phyloP scores from a whole-genome alignment of 257 asterid species.

The Ilex aquifolium region DNA sequence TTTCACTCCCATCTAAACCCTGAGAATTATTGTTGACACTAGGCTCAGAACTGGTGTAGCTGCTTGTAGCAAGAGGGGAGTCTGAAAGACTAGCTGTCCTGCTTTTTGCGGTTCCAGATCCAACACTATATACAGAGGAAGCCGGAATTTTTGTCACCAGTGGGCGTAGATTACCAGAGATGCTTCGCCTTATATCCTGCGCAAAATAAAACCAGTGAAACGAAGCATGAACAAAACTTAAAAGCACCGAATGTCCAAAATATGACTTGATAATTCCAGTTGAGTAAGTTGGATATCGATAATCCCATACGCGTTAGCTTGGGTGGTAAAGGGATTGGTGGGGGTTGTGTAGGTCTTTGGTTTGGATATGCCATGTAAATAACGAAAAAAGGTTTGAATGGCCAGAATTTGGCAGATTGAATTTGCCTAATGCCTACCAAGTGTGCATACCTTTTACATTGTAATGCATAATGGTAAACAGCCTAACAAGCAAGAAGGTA shows the following conservation, averaged over 20 bases:
- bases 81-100: conserved; percentile 28
- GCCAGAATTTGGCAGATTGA: background rate
- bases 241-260: background rate
- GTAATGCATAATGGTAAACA: too few relatives aligned
- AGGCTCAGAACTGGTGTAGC: conserved; percentile 35
- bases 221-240: too few relatives aligned
- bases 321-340: too few relatives aligned
- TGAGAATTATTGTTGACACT: conserved; percentile 28
- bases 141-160: conserved; percentile 24
- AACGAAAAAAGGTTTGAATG: background rate
- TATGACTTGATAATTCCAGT: background rate
- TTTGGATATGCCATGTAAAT: too few relatives aligned
- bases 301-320: too few relatives aligned
- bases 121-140: conserved; percentile 21
- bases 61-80: conserved; percentile 48
- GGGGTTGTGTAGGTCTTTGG: too few relatives aligned
- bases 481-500: background rate
- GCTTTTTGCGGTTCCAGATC: conserved; percentile 25
- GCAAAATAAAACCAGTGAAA: background rate
- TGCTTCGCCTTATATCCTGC: conserved; percentile 67
- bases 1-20: conserved; percentile 21
- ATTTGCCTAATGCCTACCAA: background rate
- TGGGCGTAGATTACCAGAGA: conserved; percentile 27
- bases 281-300: background rate
- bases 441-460: too few relatives aligned